Conservation (phyloP, 306 rosid species). For the Ziziphus jujuba region DNA sequence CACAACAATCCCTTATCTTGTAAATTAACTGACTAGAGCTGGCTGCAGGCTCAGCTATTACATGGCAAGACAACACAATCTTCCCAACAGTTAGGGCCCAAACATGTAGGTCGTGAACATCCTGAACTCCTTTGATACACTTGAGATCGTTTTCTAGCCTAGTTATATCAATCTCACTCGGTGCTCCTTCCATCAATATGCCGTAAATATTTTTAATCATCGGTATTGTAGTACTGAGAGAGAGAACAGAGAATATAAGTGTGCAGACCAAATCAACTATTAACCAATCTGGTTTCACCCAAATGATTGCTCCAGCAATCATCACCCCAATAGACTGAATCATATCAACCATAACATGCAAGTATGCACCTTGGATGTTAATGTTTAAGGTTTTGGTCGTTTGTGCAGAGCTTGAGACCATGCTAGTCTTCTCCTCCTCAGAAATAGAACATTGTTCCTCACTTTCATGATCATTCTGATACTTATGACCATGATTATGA, state of each 20-base stretch:
- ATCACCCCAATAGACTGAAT: slow-evolving; percentile 94
- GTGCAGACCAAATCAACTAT: slow-evolving; percentile 75
- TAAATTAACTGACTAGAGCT: slow-evolving; percentile 44
- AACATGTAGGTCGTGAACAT: slow-evolving; percentile 72
- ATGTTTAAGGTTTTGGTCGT: slow-evolving; percentile 46
- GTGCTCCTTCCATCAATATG: slow-evolving; percentile 76
- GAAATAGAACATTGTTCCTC: slow-evolving; percentile 34
- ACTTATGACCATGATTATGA: slow-evolving; percentile 19
- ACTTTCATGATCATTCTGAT: slow-evolving; percentile 35
- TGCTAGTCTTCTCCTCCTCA: slow-evolving; percentile 48
- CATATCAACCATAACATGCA: slow-evolving; percentile 87
- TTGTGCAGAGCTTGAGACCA: slow-evolving; percentile 38
- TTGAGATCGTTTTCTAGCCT: slow-evolving; percentile 56
- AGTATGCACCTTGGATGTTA: slow-evolving; percentile 89
- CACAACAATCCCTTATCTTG: slow-evolving; percentile 60
- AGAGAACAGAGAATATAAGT: slow-evolving; percentile 66
- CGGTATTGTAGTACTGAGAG: slow-evolving; percentile 60
- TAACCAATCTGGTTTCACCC: slow-evolving; percentile 76
- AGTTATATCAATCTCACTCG: slow-evolving; percentile 52
- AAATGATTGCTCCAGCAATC: slow-evolving; percentile 80
- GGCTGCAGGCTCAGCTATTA: slow-evolving; percentile 51
- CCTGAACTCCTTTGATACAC: slow-evolving; percentile 68
- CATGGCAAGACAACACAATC: slow-evolving; percentile 73
- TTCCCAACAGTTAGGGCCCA: slow-evolving; percentile 88
- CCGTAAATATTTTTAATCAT: slow-evolving; percentile 62